phyloP scores from a whole-genome alignment of 768 basidiomycete genomes.

The Mycena kentingensis region DNA sequence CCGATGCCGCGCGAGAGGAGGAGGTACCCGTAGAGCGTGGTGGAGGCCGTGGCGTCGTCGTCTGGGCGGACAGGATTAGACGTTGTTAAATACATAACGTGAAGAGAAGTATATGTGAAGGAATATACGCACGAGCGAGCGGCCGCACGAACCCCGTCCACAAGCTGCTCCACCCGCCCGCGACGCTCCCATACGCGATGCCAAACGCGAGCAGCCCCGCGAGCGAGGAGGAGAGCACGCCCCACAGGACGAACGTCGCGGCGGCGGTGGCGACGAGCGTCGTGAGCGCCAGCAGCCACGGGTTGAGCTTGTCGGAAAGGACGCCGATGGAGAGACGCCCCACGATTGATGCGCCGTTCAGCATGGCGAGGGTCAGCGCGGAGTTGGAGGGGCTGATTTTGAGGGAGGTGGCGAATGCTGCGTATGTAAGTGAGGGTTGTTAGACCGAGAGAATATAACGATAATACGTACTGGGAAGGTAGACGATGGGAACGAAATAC shows the following conservation, averaged over 20 bases:
- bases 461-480: not conserved
- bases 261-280: constrained; percentile 24
- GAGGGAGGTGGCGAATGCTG: constrained; percentile 30
- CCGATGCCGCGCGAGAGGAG: constrained; percentile 32
- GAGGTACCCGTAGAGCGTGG: constrained; percentile 28
- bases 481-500: constrained; percentile 1
- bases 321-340: constrained; percentile 29
- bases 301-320: constrained; percentile 30
- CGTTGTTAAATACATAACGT: too few relatives aligned
- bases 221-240: constrained; percentile 28
- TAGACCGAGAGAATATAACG: not conserved
- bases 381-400: constrained; percentile 24
- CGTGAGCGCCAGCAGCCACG: constrained; percentile 22
- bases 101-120: too few relatives aligned
- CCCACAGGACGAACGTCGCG: constrained; percentile 35
- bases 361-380: constrained; percentile 26
- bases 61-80: too few relatives aligned
- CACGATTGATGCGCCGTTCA: constrained; percentile 32
- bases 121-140: constrained; percentile 28
- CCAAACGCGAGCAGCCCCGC: constrained; percentile 29
- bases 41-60: constrained; percentile 29
- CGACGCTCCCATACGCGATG: constrained; percentile 29
- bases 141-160: constrained; percentile 30
- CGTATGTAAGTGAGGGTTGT: too few relatives aligned
- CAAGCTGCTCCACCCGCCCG: constrained; percentile 31